Evolutionary conservation across 2,329 filamentous ascomycete species (phyloP), one percentile per base, ranked within the genome.

Genomic region (Neodidymelliopsis sp.): DNA sequence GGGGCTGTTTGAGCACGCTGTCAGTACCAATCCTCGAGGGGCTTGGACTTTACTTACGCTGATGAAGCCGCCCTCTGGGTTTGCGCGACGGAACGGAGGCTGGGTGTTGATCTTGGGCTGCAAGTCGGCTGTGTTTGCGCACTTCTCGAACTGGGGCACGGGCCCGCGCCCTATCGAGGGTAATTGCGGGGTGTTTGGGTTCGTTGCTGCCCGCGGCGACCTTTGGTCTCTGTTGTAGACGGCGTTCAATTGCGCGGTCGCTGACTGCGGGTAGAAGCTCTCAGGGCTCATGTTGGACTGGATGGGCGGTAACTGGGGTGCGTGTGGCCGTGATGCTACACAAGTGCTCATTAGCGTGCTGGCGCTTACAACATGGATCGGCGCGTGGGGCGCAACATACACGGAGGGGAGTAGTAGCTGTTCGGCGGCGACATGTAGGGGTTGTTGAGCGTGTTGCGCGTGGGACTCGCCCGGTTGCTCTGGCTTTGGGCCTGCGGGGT

Each of bases 51-150:
- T 15, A 75, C 89, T 76, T 81, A 95, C 91, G 73, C 94, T 97
- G 72, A 99, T 96, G 71, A 99, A 99, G 37, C 94, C 94, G 42
- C 94, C 94, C 71, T 99, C 94, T 2, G 94, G 94, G 64, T 96
- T 95, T 45, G 94, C 94, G 75, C 94, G 86, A 63, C 94, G 85
- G 70, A 96, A 97, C 1, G 91, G 84, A 44, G 94, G 94, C 70
- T 99, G 94, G 15, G 84, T 69, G 73, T 93, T 96, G 70, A 94
- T 85, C 69, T 88, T 89, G 31, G 92, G 90, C 54, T 87, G 84
- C 63, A 99, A 75, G 51, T 97, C 91, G 43, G 84, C 79, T 19
- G 86, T 77, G 19, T 84, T 84, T 54, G 87, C 82, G 62, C 95
- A 81, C 72, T 90, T 92, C 67, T 85, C 86, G 71, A 97, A 96